phyloP scores from a whole-genome alignment of 345 rosid species.

The Pistacia integerrima region DNA sequence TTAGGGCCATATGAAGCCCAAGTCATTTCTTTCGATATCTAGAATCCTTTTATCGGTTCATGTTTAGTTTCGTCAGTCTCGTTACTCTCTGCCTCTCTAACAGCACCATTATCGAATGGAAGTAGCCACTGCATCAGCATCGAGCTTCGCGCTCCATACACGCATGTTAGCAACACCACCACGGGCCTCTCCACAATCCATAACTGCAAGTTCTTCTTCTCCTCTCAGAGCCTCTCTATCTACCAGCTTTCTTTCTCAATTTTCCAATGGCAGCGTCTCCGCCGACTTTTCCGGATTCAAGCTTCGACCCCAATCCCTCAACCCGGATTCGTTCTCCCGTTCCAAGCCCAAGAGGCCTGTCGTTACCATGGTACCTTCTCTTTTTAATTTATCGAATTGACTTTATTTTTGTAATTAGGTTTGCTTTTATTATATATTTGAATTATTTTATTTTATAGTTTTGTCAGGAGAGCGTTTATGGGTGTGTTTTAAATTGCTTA shows the following conservation, averaged over 20 bases:
- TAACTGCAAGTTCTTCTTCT: conserved; percentile 31
- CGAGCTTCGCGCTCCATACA: conserved; percentile 45
- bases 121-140: conserved; percentile 48
- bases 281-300: conserved; percentile 56
- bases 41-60: conserved; percentile 2
- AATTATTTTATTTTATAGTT: not conserved
- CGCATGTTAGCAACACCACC: conserved; percentile 40
- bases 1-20: not conserved
- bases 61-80: not conserved
- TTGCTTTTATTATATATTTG: not conserved
- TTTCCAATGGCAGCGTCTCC: conserved; percentile 46
- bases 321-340: conserved; percentile 46
- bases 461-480: not conserved
- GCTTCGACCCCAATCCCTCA: conserved; percentile 47
- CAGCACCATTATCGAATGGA: conserved; percentile 39
- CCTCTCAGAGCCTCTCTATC: conserved; percentile 51
- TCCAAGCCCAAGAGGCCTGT: conserved; percentile 70
- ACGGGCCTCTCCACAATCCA: conserved; percentile 29
- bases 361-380: conserved; percentile 57
- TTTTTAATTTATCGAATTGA: not conserved
- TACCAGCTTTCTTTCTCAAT: conserved; percentile 46
- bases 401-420: not conserved
- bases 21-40: not conserved
- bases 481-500: not conserved
- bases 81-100: not conserved